Percentiles rank a stretch among this genome's conserved stretches.
These are phyloP conservation scores for Rubroboletus pulcherrimus DNA, from an alignment of 768 basidiomycete genomes.

Conservation along the genomic window DNA sequence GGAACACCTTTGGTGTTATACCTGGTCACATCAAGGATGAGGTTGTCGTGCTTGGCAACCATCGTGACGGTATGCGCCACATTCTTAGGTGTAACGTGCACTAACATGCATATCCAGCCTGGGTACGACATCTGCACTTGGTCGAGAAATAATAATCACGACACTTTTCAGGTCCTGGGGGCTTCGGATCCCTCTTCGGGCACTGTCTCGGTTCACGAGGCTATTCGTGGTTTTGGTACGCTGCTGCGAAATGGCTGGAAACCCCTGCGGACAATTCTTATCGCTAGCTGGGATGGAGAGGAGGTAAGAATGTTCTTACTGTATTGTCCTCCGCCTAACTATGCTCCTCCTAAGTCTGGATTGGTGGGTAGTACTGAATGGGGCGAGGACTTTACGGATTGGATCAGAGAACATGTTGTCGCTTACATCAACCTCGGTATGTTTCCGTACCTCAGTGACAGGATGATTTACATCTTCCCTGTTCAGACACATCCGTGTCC, in stretches of 20 bases:
- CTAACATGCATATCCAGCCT: constrained; percentile 19
- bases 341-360: constrained; percentile 45
- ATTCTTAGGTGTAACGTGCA: not conserved
- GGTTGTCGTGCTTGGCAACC: constrained; percentile 82
- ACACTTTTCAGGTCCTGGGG: constrained; percentile 39
- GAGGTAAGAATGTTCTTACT: constrained; percentile 37
- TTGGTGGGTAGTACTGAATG: constrained; percentile 89
- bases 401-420: constrained; percentile 77
- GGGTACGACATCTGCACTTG: constrained; percentile 13
- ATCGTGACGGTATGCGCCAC: constrained; percentile 71
- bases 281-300: constrained; percentile 82
- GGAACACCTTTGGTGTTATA: constrained; percentile 85
- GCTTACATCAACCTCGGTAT: constrained; percentile 82
- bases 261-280: constrained; percentile 65
- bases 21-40: constrained; percentile 84
- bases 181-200: constrained; percentile 56
- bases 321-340: not conserved
- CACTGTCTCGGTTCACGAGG: constrained; percentile 52
- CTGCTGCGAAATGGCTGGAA: constrained; percentile 59
- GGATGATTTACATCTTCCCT: constrained; percentile 24
- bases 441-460: constrained; percentile 30
- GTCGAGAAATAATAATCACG: not conserved
- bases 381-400: constrained; percentile 86
- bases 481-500: constrained; percentile 50
- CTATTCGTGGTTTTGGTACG: constrained; percentile 51